Evolutionary conservation across 768 basidiomycete genomes (phyloP).

Genomic region (Neoboletus magnificus): DNA sequence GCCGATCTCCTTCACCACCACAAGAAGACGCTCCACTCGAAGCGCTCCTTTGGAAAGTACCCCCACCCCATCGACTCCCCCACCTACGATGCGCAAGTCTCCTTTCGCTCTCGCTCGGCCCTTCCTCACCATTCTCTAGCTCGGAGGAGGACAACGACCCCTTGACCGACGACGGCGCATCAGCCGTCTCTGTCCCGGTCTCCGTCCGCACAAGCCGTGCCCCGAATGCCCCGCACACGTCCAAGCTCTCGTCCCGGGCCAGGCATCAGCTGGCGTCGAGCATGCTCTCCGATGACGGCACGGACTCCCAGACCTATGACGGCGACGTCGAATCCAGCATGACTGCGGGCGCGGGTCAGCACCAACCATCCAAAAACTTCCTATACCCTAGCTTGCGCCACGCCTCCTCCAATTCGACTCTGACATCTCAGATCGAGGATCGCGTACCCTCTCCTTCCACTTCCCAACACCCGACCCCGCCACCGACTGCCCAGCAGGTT

Average conservation of each 20-base stretch:
- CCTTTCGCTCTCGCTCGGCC: neutral
- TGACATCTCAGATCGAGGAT: slow-evolving; percentile 41
- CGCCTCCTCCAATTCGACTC: slow-evolving; percentile 52
- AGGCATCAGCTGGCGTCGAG: slow-evolving; percentile 56
- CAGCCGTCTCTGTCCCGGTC: slow-evolving; percentile 46
- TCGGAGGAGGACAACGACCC: slow-evolving; percentile 90
- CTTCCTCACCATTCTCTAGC: slow-evolving; percentile 35
- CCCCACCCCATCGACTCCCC: slow-evolving; percentile 63
- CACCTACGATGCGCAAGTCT: slow-evolving; percentile 68
- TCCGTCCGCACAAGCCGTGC: slow-evolving; percentile 23
- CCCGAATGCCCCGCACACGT: slow-evolving; percentile 25
- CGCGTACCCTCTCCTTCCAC: slow-evolving; percentile 14
- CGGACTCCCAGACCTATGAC: slow-evolving; percentile 87
- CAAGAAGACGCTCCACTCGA: slow-evolving; percentile 38
- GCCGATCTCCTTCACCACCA: slow-evolving; percentile 30
- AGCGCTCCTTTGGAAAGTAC: slow-evolving; percentile 70
- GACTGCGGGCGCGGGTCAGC: slow-evolving; percentile 50
- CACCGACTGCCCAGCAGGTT: slow-evolving; percentile 29
- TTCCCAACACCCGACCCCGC: slow-evolving; percentile 19
- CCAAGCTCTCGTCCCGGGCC: slow-evolving; percentile 24
- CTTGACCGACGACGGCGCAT: slow-evolving; percentile 69
- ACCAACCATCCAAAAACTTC: slow-evolving; percentile 28
- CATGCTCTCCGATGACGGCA: slow-evolving; percentile 64
- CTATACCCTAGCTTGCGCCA: slow-evolving; percentile 34
- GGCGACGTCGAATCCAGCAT: slow-evolving; percentile 84